Evolutionary conservation across 2,329 filamentous ascomycete species (phyloP), one percentile per base, ranked within the genome.

Genomic region (Aspergillus latus): DNA sequence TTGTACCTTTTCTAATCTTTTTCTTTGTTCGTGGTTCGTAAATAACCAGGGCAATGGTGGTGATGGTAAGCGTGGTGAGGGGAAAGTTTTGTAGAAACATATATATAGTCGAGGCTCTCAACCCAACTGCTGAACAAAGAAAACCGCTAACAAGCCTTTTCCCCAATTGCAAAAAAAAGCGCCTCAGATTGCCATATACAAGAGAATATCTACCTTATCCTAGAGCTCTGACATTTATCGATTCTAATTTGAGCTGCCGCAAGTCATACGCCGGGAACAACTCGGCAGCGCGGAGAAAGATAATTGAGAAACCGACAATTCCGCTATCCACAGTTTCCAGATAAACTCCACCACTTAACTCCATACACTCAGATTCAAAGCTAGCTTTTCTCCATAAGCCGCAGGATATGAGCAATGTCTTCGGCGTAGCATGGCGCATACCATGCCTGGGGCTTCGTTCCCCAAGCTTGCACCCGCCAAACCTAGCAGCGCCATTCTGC

Each of bases 361-460:
- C 37, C n/a, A 46, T 21, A 40, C 42, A 49, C 32, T 11, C 13
- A 16, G 29, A 37, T 48, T 43, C 28, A 45, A 10, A 52, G n/a
- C 36, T 44, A 36, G 52, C 42, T 37, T 49, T 57, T 10, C 7
- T 15, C 34, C 55, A 46, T 21, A 54, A 62, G 56, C 62, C 48
- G 59, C 63, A 61, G 66, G 70, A 69, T 64, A 77, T 78, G 75
- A 77, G 68, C 68, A 72, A 74, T 76, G 74, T 64, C 59, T 64
- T 72, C 63, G 68, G 70, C 60, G 60, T 71, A 67, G 67, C 71
- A 72, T 76, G 74, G 75, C 71, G 73, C 63, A 63, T 66, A 52
- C 67, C 74, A 66, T 76, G 74, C 66, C 61, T 63, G 55, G 72
- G 72, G 55, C 60, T 74, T 49, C 68, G 68, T 49, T 55, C 64